Conservation (phyloP, 495 filamentous ascomycete species). For the Aspergillus homomorphus region DNA sequence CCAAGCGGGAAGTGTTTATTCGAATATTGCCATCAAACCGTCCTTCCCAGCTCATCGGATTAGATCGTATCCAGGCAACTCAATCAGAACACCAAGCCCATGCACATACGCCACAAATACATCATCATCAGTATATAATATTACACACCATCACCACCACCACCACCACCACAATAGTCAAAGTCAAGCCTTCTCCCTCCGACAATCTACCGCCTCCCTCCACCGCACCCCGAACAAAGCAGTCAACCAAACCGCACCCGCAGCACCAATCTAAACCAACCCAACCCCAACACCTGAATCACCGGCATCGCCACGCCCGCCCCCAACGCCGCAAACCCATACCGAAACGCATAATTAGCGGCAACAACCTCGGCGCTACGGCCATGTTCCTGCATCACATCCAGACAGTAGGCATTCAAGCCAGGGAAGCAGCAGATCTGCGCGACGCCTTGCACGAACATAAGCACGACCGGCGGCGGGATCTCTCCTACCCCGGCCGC, state of each 20-base stretch:
- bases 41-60: neutral
- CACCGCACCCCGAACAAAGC: constrained; percentile 50
- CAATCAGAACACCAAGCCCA: too few species aligned
- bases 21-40: neutral
- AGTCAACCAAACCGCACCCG: constrained; percentile 39
- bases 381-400: constrained; percentile 59
- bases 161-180: too few species aligned
- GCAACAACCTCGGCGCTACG: constrained; percentile 66
- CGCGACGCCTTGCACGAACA: constrained; percentile 68
- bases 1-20: neutral
- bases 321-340: constrained; percentile 62
- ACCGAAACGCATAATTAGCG: constrained; percentile 69
- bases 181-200: constrained; percentile 5
- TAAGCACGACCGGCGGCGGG: constrained; percentile 62
- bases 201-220: constrained; percentile 47
- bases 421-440: constrained; percentile 71
- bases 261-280: constrained; percentile 45
- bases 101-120: too few species aligned
- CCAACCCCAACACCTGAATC: constrained; percentile 39
- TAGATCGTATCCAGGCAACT: too few species aligned
- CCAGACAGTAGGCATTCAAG: constrained; percentile 71
- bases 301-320: constrained; percentile 64
- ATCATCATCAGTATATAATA: too few species aligned
- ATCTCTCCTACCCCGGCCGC: constrained; percentile 64
- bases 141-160: too few species aligned